Evolutionary conservation across 2,329 filamentous ascomycete species (phyloP).

Genomic region (Botryotinia calthae): DNA sequence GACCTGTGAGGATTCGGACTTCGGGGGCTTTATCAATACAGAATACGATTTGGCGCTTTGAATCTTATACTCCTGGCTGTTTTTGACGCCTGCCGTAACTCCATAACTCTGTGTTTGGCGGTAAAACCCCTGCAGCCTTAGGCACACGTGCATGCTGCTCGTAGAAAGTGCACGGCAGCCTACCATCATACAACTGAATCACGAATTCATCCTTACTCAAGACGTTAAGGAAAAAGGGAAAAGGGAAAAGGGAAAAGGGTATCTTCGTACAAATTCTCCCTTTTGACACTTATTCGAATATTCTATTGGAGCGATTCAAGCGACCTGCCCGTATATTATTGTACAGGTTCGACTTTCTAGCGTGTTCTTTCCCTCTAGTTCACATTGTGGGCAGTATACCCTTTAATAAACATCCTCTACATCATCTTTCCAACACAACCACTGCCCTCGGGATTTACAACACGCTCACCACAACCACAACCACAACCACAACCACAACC

Average conservation of each 20-base stretch:
- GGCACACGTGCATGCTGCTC: background rate
- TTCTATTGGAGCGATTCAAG: background rate
- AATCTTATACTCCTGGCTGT: background rate
- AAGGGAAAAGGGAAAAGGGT: background rate
- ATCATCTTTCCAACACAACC: conserved; percentile 16
- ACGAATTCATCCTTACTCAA: conserved; percentile 1
- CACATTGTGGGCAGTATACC: conserved; percentile 1
- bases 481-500: background rate
- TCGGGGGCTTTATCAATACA: background rate
- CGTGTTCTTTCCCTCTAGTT: background rate
- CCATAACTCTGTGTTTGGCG: background rate
- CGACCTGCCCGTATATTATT: background rate
- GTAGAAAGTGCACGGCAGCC: background rate
- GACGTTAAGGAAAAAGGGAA: background rate
- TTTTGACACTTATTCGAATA: background rate
- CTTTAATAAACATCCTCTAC: conserved; percentile 3
- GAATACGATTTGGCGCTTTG: background rate
- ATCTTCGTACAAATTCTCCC: background rate
- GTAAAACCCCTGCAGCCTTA: background rate
- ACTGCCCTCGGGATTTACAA: background rate
- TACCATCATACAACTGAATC: background rate
- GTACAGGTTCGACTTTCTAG: background rate
- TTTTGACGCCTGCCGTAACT: background rate
- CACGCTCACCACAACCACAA: too few species aligned
- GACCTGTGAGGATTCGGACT: background rate